Conservation (phyloP, 2,329 filamentous ascomycete species). For the Clarireedia homoeocarpa region DNA sequence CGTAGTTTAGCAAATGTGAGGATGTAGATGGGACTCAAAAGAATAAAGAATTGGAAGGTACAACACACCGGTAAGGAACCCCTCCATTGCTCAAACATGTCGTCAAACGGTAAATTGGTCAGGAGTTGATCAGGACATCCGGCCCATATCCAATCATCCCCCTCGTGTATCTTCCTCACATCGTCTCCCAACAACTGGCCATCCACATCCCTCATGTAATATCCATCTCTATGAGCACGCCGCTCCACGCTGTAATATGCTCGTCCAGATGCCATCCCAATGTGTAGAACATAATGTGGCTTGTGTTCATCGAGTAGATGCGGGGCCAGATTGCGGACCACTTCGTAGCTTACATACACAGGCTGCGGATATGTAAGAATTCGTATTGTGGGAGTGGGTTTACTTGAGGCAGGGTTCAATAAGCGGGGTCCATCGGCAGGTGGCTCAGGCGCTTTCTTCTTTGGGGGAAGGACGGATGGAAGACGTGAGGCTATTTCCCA, state of each 20-base stretch:
- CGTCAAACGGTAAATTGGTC: conserved; percentile 49
- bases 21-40: not conserved
- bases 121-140: conserved; percentile 47
- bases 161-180: conserved; percentile 32
- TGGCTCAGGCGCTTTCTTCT: conserved; percentile 23
- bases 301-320: conserved; percentile 35
- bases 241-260: conserved; percentile 65
- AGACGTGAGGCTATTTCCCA: conserved; percentile 68
- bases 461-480: conserved; percentile 49
- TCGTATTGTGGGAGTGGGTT: conserved; percentile 40
- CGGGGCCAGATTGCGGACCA: conserved; percentile 57
- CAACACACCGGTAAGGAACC: conserved; percentile 39
- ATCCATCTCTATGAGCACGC: conserved; percentile 63
- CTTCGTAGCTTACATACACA: conserved; percentile 63
- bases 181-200: conserved; percentile 45
- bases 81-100: conserved; percentile 50
- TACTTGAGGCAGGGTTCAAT: conserved; percentile 27
- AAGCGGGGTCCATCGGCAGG: conserved; percentile 1
- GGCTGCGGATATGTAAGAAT: conserved; percentile 58
- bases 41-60: not conserved
- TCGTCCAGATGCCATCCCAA: conserved; percentile 65
- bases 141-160: conserved; percentile 45
- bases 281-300: conserved; percentile 65
- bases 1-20: not conserved
- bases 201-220: conserved; percentile 64